Evolutionary conservation across 352 stramenopile species (phyloP), one percentile per base, ranked within the genome.

Genomic region (Pythium aquatile): DNA sequence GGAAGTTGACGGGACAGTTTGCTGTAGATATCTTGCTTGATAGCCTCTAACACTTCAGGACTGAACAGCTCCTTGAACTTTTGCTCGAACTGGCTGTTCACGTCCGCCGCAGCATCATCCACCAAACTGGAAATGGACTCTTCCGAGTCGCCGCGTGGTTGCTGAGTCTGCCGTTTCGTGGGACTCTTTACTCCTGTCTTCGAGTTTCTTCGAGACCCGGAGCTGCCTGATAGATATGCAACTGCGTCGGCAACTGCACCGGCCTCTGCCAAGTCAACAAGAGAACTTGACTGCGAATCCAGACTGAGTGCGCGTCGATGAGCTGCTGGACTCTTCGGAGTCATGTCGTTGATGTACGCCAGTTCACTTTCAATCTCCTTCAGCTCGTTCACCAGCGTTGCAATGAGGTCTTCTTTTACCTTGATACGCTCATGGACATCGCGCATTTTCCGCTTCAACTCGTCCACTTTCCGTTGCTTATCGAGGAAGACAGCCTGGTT

Each of bases 21-120:
- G 9, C 78, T 70, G 53, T 77, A 85, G 39, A 89, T 81, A 13
- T 89, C 79, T 11, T 79, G 72, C 66, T 88, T 89, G 48, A 91
- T 82, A 14, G 77, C 62, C 20, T 87, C 77, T 1, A 91, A 56
- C 54, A 87, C 73, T 29, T 82, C 68, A 0, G 69, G 46, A 14
- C 72, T 88, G 29, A 87, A 52, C 0, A 88, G 56, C 29, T 88
- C 79, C 32, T 86, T 87, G 32, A 78, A 81, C 0, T 77, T 73
- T 28, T 83, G 35, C n/a, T 79, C 77, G 10, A 65, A 58, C 6
- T 70, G 56, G 33, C 40, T 57, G 40, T 61, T 65, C 14, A 65
- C 52, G 17, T 69, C 48, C 0, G 63, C 63, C 17, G 63, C 63
- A 29, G 63, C 55, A 7, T 55, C 63, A 24, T 69, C 55, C 16